These are phyloP conservation scores for Candida insectalens DNA, from an alignment of 805 yeast genomes.

Conservation along the genomic window DNA sequence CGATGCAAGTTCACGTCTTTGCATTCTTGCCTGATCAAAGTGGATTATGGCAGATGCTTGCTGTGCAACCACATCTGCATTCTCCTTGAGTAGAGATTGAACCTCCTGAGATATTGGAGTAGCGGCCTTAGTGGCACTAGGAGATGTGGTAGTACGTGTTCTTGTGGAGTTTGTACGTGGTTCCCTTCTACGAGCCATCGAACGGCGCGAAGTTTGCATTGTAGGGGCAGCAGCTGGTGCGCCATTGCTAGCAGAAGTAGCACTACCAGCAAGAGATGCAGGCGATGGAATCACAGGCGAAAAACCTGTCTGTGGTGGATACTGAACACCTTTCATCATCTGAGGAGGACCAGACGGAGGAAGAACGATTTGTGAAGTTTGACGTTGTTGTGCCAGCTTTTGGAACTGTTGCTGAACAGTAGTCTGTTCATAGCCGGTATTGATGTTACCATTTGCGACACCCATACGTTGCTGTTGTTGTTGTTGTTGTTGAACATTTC, in stretches of 20 bases:
- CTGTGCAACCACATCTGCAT: slow-evolving; percentile 17
- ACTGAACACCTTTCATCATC: neutral
- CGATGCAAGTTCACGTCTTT: slow-evolving; percentile 35
- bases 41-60: slow-evolving; percentile 18
- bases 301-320: neutral
- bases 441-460: slow-evolving; percentile 10
- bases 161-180: slow-evolving; percentile 1
- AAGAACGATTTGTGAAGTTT: slow-evolving; percentile 4
- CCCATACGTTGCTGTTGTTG: slow-evolving; percentile 6
- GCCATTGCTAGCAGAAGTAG: slow-evolving; percentile 6
- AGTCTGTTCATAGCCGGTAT: slow-evolving; percentile 1
- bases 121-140: slow-evolving; percentile 1
- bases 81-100: slow-evolving; percentile 22
- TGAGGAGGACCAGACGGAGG: neutral
- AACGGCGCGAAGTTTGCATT: neutral
- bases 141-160: slow-evolving; percentile 4
- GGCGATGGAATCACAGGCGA: slow-evolving; percentile 8
- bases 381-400: slow-evolving; percentile 8
- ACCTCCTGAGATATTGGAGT: slow-evolving; percentile 17
- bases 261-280: slow-evolving; percentile 7
- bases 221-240: slow-evolving; percentile 4
- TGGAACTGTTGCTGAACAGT: slow-evolving; percentile 2
- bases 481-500: slow-evolving; percentile 4
- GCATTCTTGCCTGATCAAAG: slow-evolving; percentile 32
- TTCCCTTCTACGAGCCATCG: neutral